Evolutionary conservation across 2,329 filamentous ascomycete species (phyloP).

Genomic region (Helotiales sp.): DNA sequence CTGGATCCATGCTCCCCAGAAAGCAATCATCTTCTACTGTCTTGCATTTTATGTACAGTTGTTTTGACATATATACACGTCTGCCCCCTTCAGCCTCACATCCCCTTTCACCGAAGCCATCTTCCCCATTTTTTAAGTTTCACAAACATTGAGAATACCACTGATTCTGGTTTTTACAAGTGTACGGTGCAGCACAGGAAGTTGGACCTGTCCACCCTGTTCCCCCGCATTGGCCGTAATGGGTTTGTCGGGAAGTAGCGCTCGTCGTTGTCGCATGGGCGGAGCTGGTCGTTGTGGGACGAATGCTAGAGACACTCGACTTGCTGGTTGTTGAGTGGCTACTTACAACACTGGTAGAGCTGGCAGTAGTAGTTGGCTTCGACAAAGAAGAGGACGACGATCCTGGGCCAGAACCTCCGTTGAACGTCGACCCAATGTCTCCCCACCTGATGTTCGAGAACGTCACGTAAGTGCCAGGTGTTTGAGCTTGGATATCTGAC

Average conservation of each 20-base stretch:
- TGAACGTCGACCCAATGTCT: constrained; percentile 54
- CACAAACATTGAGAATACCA: constrained; percentile 20
- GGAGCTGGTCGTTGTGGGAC: not conserved
- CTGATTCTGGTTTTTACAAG: constrained; percentile 11
- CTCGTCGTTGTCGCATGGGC: not conserved
- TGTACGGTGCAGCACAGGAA: constrained; percentile 11
- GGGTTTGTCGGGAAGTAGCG: not conserved
- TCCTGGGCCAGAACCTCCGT: not conserved
- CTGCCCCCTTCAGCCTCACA: no score
- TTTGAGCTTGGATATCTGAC: constrained; percentile 44
- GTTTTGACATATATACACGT: no score
- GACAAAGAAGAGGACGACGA: not conserved
- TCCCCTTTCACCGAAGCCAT: no score
- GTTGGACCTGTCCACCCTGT: constrained; percentile 12
- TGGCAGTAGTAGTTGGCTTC: not conserved
- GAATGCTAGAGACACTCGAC: not conserved
- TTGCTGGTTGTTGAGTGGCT: not conserved
- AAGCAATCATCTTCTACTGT: no score
- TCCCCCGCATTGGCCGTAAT: constrained; percentile 17
- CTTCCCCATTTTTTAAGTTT: no score
- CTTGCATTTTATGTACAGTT: no score
- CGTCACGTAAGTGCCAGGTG: constrained; percentile 50
- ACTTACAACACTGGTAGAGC: not conserved
- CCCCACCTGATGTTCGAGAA: constrained; percentile 61
- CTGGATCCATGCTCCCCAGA: no score